Evolutionary conservation across 148 eudicot genomes (phyloP), one percentile per base, ranked within the genome.

Genomic region (Cornus kousa): DNA sequence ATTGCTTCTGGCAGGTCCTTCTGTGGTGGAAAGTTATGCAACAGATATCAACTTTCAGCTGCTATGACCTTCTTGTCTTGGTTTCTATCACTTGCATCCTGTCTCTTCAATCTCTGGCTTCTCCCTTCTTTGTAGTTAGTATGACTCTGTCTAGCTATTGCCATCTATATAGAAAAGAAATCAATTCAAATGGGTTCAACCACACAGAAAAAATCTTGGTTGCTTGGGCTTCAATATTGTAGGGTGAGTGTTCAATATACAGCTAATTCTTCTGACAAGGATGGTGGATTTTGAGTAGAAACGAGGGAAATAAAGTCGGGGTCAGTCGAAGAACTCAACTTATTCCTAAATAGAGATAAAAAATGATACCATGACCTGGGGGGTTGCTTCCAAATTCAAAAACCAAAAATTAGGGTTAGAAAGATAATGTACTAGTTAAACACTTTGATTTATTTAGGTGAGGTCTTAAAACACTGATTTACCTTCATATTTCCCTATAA

Each of bases 21-120:
- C 77, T 94, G 95, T 57, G 81, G 65, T 14, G 77, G 39, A 11
- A 91, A 86, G 80, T 73, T 88, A 73, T 92, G 97, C 85, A 81
- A 78, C 24, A 74, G 98, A 86, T 94, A 92, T 77, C 90, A 90
- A 20, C 84, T 94, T 31, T 90, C 98, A 0, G 94, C 97, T 32
- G 88, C 94, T 22, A 91, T 94, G 95, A 93, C 97, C 32, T 93
- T 92, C 88, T 81, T 93, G 86, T 88, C 94, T 67, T 96, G 98
- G 92, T 89, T 85, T 67, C 75, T 96, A 23, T 93, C 92, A 2
- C 68, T 92, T 24, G 89, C 95, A 3, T 92, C 98, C 5, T 90
- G 91, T 65, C 94, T 95, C 81, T 89, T 92, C 77, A 96, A 96
- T 77, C 80, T 93, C 20, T 96, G 98, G 98, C 84, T 92, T 74